These are phyloP conservation scores for Scalesia atractyloides DNA, from an alignment of 129 eudicot genomes.

Conservation along the genomic window DNA sequence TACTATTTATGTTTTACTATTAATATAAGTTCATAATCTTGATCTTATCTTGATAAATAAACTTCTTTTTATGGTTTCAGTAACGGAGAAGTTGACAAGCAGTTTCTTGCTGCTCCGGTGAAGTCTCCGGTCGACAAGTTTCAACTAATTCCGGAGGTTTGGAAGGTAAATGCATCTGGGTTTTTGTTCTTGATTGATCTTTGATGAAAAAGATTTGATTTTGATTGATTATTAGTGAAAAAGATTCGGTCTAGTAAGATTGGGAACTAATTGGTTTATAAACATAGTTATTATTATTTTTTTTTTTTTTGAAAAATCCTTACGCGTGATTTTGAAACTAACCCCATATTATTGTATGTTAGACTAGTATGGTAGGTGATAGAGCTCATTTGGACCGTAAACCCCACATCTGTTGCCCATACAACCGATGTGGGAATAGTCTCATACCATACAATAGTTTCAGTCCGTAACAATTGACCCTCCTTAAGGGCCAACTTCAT, in stretches of 20 bases:
- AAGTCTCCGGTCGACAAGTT: slow-evolving; percentile 70
- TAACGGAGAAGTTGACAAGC: slow-evolving; percentile 47
- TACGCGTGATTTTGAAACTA: background rate
- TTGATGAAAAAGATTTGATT: background rate
- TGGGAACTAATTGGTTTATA: background rate
- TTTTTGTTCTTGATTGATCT: background rate
- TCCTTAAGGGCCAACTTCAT: no score
- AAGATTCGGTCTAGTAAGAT: background rate
- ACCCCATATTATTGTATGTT: no score
- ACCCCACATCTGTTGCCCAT: no score
- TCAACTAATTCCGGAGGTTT: slow-evolving; percentile 67
- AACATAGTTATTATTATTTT: background rate
- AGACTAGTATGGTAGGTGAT: no score
- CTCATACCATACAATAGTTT: no score
- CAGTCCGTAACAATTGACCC: no score
- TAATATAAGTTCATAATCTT: background rate
- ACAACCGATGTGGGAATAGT: no score
- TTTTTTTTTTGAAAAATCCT: background rate
- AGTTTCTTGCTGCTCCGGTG: slow-evolving; percentile 63
- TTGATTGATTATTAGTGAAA: background rate
- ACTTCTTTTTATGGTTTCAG: slow-evolving; percentile 1
- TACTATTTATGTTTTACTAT: background rate
- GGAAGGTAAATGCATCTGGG: slow-evolving; percentile 47
- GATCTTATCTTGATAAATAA: background rate
- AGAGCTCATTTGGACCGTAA: no score